A percentile compares a stretch with the other conserved stretches of the same genome.
Evolutionary conservation across 805 yeast species (phyloP).

Genomic region (Hyphopichia homilentoma): DNA sequence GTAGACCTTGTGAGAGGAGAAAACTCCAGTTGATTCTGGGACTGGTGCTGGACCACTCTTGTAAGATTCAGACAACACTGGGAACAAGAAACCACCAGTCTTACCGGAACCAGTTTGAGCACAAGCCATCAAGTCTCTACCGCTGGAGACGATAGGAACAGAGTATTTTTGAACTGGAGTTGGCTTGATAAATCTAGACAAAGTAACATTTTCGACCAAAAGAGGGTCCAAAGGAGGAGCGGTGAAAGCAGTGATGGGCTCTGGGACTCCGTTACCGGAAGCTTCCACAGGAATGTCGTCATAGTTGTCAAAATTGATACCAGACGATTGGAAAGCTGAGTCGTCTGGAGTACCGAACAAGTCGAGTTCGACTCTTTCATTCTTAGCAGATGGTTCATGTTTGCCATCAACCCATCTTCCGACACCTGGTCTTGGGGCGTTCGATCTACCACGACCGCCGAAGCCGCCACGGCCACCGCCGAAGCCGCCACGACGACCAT

Average conservation of each 20-base stretch:
- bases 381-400: conserved; percentile 77
- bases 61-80: conserved; percentile 90
- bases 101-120: conserved; percentile 99
- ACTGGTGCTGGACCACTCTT: conserved; percentile 76
- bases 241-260: conserved; percentile 82
- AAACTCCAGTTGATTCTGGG: conserved; percentile 45
- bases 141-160: conserved; percentile 82
- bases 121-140: conserved; percentile 95
- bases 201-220: conserved; percentile 78
- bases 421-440: conserved; percentile 46
- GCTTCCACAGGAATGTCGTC: conserved; percentile 99
- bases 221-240: conserved; percentile 88
- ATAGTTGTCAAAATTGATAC: conserved; percentile 97
- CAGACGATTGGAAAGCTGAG: conserved; percentile 79
- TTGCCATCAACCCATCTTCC: conserved; percentile 87
- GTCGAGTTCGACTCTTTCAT: conserved; percentile 68
- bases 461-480: conserved; percentile 24
- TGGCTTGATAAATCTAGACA: conserved; percentile 91
- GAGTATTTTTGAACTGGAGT: conserved; percentile 96
- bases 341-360: conserved; percentile 81
- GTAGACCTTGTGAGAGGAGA: conserved; percentile 72
- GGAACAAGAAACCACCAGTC: conserved; percentile 99
- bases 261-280: conserved; percentile 91
- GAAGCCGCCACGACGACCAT: conserved; percentile 18
- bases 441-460: conserved; percentile 23